Percentiles rank a stretch among this genome's conserved stretches.
phyloP scores from a whole-genome alignment of 106 monocot genomes.

The Agapanthus africanus region DNA sequence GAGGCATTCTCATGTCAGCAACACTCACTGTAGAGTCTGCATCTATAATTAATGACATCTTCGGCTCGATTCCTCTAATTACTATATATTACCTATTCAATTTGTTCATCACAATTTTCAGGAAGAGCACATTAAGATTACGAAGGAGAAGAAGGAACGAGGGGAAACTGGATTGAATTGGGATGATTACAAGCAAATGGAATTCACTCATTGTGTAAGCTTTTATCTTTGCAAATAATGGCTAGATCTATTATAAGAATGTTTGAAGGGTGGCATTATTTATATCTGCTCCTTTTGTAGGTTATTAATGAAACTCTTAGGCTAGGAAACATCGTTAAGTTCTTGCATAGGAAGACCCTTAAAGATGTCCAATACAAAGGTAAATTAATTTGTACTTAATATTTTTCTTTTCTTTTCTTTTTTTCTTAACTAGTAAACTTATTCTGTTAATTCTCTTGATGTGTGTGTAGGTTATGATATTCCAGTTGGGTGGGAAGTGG shows the following conservation, averaged over 20 bases:
- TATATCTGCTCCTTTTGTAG: conserved; percentile 7
- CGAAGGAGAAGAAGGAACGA: conserved; percentile 21
- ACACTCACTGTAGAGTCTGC: too few species aligned
- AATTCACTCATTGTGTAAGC: conserved; percentile 52
- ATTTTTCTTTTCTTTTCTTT: too few species aligned
- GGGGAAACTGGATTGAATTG: conserved; percentile 27
- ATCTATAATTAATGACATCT: too few species aligned
- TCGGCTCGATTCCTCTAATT: too few species aligned
- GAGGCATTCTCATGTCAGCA: too few species aligned
- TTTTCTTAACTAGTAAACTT: neutral
- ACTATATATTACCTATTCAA: too few species aligned
- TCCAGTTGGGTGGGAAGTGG: conserved; percentile 34
- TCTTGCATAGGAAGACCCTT: conserved; percentile 46
- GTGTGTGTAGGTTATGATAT: conserved; percentile 23
- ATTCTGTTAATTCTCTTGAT: neutral
- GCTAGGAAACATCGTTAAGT: conserved; percentile 48
- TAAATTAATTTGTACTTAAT: conserved; percentile 9
- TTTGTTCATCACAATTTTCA: conserved; percentile 6
- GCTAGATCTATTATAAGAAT: neutral
- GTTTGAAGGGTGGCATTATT: neutral
- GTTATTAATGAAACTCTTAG: conserved; percentile 51
- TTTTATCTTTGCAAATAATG: neutral
- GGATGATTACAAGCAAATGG: conserved; percentile 60
- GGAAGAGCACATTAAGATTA: conserved; percentile 37
- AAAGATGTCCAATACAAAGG: conserved; percentile 35